These are phyloP conservation scores for Platismatia glauca DNA, from an alignment of 495 filamentous ascomycete species.

Conservation along the genomic window DNA sequence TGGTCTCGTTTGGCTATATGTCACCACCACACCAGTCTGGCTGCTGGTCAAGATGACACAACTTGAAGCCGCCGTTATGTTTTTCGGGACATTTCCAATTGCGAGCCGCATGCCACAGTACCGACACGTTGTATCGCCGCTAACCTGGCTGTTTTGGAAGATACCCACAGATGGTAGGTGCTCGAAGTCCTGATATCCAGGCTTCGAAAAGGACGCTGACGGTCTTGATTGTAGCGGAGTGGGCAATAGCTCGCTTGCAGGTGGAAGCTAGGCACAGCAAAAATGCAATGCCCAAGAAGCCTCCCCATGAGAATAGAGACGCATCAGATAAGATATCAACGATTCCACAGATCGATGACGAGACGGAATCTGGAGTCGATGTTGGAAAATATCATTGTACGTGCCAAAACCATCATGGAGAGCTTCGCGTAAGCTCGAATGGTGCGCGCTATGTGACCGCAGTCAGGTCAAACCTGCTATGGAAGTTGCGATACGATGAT, in stretches of 20 bases:
- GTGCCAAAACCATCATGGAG: conserved; percentile 10
- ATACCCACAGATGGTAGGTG: conserved; percentile 27
- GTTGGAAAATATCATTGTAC: conserved; percentile 18
- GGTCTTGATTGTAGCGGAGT: conserved; percentile 15
- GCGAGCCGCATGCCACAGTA: conserved; percentile 30
- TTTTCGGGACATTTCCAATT: conserved; percentile 33
- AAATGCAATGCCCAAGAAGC: background rate
- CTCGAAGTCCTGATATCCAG: too few species aligned
- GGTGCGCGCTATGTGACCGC: conserved; percentile 10
- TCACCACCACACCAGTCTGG: conserved; percentile 18
- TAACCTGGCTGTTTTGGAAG: conserved; percentile 34
- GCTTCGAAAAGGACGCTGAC: background rate
- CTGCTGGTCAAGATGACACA: conserved; percentile 26
- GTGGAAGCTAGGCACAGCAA: conserved; percentile 15
- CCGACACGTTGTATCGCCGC: conserved; percentile 28
- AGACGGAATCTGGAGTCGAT: background rate
- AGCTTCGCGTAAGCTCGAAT: conserved; percentile 12
- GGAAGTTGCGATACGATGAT: conserved; percentile 10
- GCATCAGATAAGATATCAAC: background rate
- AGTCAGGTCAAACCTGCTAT: conserved; percentile 5
- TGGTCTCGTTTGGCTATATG: conserved; percentile 19
- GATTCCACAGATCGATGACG: background rate
- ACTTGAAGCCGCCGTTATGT: conserved; percentile 25
- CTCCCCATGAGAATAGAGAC: background rate
- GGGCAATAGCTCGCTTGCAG: conserved; percentile 25